A percentile compares a stretch with the other conserved stretches of the same genome.
These are phyloP conservation scores for Fusarium phyllophilum DNA, from an alignment of 2,329 filamentous ascomycete genomes.

Conservation along the genomic window DNA sequence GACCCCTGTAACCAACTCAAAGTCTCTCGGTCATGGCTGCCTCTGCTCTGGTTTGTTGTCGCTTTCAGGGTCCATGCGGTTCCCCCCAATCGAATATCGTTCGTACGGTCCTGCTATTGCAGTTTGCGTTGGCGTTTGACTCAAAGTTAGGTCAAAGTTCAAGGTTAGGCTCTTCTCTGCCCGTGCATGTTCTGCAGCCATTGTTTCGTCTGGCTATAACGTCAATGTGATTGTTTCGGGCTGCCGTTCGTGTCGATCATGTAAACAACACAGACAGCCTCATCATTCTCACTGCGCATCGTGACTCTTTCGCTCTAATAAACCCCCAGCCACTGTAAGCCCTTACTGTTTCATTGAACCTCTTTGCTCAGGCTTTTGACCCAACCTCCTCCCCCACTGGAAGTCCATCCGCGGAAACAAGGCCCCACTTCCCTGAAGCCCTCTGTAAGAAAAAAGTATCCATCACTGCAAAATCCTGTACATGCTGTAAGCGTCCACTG, in stretches of 20 bases:
- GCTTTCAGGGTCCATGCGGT: slow-evolving; percentile 25
- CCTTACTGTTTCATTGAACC: slow-evolving; percentile 7
- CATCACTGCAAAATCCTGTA: background rate
- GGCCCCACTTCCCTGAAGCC: slow-evolving; percentile 26
- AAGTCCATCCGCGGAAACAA: background rate
- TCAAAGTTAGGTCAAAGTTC: background rate
- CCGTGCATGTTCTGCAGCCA: background rate
- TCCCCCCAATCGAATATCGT: slow-evolving; percentile 17
- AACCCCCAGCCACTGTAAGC: slow-evolving; percentile 17
- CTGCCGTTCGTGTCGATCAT: slow-evolving; percentile 20
- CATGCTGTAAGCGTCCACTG: slow-evolving; percentile 24
- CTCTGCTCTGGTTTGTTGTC: background rate
- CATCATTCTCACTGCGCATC: slow-evolving; percentile 19
- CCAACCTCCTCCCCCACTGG: slow-evolving; percentile 12
- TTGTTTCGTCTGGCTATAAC: slow-evolving; percentile 3
- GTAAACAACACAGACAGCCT: slow-evolving; percentile 11
- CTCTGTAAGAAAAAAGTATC: background rate
- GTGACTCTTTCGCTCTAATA: slow-evolving; percentile 7
- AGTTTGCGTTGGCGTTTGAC: slow-evolving; percentile 5
- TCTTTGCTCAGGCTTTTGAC: background rate
- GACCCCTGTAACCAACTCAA: background rate
- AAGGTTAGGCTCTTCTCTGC: background rate
- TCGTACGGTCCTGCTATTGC: background rate
- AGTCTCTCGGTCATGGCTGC: background rate
- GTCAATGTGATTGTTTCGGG: slow-evolving; percentile 10